phyloP scores from a whole-genome alignment of 352 stramenopile species.

The Globisporangium splendens region DNA sequence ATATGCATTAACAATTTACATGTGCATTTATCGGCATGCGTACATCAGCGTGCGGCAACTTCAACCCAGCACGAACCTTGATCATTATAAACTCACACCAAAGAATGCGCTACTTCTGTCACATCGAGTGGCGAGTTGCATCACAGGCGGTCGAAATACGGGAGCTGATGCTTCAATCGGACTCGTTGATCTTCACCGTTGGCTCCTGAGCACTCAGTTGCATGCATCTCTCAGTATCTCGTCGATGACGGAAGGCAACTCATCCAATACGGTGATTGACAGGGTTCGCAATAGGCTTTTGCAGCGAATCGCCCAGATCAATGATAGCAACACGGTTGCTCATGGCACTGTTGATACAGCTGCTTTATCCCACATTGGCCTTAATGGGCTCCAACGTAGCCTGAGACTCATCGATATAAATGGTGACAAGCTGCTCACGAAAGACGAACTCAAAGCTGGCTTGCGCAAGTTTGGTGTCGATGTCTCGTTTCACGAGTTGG shows the following conservation, averaged over 20 bases:
- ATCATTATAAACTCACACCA: no score
- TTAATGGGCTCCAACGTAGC: constrained; percentile 40
- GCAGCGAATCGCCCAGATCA: not conserved
- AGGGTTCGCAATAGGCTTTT: constrained; percentile 20
- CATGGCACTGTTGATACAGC: not conserved
- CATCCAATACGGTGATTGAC: constrained; percentile 18
- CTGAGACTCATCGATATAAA: constrained; percentile 36
- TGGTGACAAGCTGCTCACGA: constrained; percentile 43
- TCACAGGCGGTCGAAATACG: constrained; percentile 2
- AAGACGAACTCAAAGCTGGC: constrained; percentile 55
- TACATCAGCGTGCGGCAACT: no score
- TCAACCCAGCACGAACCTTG: no score
- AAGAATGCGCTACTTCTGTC: constrained; percentile 34
- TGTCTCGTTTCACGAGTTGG: constrained; percentile 56
- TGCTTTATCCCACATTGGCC: constrained; percentile 8
- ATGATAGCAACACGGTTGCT: no score
- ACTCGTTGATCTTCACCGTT: constrained; percentile 18
- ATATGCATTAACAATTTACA: no score
- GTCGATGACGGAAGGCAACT: constrained; percentile 2
- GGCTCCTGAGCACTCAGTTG: constrained; percentile 4
- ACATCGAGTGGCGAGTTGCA: constrained; percentile 18
- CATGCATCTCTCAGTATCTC: not conserved
- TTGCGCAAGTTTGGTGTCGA: constrained; percentile 56
- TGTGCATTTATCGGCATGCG: no score
- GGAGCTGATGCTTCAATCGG: constrained; percentile 21